Evolutionary conservation across 2,329 filamentous ascomycete species (phyloP).

Genomic region (Apiospora koreana): DNA sequence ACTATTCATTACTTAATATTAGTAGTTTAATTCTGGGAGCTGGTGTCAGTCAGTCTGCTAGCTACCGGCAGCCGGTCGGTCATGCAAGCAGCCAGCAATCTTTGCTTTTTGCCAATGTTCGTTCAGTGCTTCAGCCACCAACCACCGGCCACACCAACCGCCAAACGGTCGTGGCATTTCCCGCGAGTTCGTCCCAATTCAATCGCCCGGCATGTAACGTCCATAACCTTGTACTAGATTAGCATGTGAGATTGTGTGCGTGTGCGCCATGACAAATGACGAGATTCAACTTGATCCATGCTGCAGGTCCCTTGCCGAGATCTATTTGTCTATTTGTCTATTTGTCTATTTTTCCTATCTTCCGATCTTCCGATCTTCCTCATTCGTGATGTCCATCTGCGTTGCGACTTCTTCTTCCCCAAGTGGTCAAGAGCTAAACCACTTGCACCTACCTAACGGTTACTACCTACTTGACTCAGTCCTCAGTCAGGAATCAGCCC

Average conservation of each 20-base stretch:
- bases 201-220: conserved; percentile 3
- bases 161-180: not conserved
- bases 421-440: too few relatives aligned
- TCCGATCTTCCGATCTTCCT: too few relatives aligned
- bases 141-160: not conserved
- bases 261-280: not conserved
- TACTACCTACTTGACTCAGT: not conserved
- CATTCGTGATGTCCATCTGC: too few relatives aligned
- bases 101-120: not conserved
- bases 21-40: too few relatives aligned
- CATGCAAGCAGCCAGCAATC: too few relatives aligned
- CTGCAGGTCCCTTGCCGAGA: conserved; percentile 2
- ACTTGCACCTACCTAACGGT: not conserved
- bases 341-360: too few relatives aligned
- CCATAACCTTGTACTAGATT: not conserved
- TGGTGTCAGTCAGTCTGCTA: not conserved
- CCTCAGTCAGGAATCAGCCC: not conserved
- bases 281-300: not conserved
- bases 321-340: not conserved
- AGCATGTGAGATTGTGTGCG: conserved; percentile 1
- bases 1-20: too few relatives aligned
- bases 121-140: not conserved
- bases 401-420: not conserved
- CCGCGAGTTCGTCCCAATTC: conserved; percentile 1
- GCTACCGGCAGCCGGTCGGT: not conserved